phyloP scores from a whole-genome alignment of 257 asterid genomes.

The Solanum gandarillasii region DNA sequence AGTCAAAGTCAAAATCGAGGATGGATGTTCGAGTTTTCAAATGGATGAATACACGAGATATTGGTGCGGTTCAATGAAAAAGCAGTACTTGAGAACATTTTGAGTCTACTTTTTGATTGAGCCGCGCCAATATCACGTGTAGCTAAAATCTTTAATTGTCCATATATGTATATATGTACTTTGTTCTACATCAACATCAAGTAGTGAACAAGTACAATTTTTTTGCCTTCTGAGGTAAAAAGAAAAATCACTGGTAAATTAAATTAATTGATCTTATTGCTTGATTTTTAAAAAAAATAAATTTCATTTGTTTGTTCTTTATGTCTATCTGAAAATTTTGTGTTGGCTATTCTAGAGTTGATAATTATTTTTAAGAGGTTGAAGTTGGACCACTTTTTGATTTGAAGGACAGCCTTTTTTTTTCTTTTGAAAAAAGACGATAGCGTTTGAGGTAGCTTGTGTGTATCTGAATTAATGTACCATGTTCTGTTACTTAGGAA shows the following conservation, averaged over 20 bases:
- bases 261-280: not conserved
- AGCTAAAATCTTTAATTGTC: not conserved
- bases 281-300: not conserved
- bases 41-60: conserved; percentile 9
- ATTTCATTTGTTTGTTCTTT: not conserved
- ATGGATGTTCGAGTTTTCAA: not conserved
- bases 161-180: not conserved
- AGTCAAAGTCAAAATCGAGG: not conserved
- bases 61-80: conserved; percentile 33
- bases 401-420: not conserved
- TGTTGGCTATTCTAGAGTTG: not conserved
- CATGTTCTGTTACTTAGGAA: not conserved
- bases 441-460: not conserved
- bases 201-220: not conserved
- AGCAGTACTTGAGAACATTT: not conserved
- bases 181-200: not conserved
- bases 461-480: not conserved
- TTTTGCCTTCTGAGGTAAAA: not conserved
- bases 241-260: not conserved
- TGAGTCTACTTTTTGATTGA: conserved; percentile 20
- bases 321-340: not conserved
- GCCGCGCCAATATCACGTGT: conserved; percentile 33
- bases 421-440: not conserved
- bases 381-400: not conserved
- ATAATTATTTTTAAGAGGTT: not conserved